A percentile compares a stretch with the other conserved stretches of the same genome.
Evolutionary conservation across 2,329 filamentous ascomycete genomes (phyloP).

Genomic region (Colletotrichum lini): DNA sequence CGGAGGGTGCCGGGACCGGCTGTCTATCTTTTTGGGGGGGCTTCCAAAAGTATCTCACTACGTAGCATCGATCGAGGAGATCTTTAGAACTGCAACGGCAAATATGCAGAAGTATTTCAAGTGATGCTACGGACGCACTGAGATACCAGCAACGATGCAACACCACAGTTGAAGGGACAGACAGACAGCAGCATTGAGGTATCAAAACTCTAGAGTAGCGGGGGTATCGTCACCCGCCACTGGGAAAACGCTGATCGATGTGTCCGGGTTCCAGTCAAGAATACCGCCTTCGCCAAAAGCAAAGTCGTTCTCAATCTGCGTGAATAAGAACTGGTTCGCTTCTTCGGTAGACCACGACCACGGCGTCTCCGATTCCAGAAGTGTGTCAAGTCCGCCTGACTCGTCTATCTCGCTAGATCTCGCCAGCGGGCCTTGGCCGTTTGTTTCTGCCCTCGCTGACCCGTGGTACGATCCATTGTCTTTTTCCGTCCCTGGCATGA

Average conservation of each 20-base stretch:
- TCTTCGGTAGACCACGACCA: constrained; percentile 43
- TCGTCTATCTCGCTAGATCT: background rate
- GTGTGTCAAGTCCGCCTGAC: background rate
- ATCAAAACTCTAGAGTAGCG: background rate
- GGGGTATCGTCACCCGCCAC: background rate
- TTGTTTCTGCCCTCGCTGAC: background rate
- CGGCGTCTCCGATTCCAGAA: constrained; percentile 18
- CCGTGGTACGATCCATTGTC: background rate
- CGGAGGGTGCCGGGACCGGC: too few relatives aligned
- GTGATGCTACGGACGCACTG: background rate
- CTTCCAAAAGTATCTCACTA: too few relatives aligned
- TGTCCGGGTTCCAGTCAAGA: background rate
- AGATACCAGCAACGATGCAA: fast-evolving
- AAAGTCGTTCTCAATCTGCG: constrained; percentile 44
- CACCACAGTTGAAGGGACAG: background rate
- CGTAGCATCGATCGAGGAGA: too few relatives aligned
- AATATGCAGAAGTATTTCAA: too few relatives aligned
- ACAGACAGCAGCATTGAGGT: too few relatives aligned
- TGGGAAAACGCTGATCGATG: background rate
- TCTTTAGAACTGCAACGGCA: too few relatives aligned
- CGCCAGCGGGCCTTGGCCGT: background rate
- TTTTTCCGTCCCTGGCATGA: background rate
- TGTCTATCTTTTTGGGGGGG: too few relatives aligned
- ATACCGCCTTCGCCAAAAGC: constrained; percentile 35
- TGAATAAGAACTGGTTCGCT: constrained; percentile 43